Conservation (phyloP, 768 basidiomycete species). For the Kondoa subrosea region DNA sequence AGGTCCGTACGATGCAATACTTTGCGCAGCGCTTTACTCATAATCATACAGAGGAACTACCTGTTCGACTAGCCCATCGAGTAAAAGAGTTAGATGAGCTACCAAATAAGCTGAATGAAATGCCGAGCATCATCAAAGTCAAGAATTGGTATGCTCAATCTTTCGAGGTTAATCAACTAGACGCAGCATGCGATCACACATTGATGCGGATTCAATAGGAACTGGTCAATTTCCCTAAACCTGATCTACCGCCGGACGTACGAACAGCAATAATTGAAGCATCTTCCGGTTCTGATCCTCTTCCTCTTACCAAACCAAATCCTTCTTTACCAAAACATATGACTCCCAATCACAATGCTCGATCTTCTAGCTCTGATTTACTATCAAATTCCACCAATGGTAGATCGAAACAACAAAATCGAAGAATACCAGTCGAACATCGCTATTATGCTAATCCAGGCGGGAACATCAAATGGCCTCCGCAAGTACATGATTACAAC, state of each 20-base stretch:
- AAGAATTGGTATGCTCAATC: conserved; percentile 99
- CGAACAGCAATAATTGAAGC: conserved; percentile 46
- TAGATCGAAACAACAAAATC: neutral
- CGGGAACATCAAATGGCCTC: conserved; percentile 57
- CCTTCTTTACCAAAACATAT: conserved; percentile 43
- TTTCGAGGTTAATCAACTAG: conserved; percentile 52
- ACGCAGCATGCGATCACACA: neutral
- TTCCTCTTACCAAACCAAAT: conserved; percentile 66
- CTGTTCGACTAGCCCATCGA: conserved; percentile 82
- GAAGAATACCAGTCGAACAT: conserved; percentile 10
- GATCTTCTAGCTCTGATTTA: neutral
- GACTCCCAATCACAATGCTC: neutral
- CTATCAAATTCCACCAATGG: neutral
- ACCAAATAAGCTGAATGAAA: conserved; percentile 73
- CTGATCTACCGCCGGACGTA: conserved; percentile 51
- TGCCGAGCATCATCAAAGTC: conserved; percentile 80
- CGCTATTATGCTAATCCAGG: conserved; percentile 74
- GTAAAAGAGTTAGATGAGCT: conserved; percentile 90
- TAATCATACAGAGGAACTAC: conserved; percentile 57
- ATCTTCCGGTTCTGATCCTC: conserved; percentile 37
- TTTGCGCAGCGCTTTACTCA: neutral
- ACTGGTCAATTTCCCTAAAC: conserved; percentile 65
- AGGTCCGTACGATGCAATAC: conserved; percentile 36
- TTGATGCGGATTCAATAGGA: conserved; percentile 43
- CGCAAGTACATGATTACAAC: conserved; percentile 86